These are phyloP conservation scores for Diphasiastrum complanatum DNA, from an alignment of 83 land plant species.

Conservation along the genomic window DNA sequence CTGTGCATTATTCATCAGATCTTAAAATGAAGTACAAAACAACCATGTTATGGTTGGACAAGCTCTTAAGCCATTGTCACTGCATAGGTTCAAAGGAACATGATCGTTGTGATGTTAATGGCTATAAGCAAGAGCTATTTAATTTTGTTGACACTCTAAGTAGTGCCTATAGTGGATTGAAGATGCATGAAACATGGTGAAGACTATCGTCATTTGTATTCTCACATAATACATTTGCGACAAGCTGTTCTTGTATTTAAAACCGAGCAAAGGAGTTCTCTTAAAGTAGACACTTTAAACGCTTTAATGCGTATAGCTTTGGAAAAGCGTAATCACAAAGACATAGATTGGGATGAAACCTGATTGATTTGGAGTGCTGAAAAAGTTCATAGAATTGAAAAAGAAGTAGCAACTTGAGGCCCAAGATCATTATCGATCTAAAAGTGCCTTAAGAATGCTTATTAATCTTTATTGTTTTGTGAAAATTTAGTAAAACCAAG, in stretches of 20 bases:
- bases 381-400: not conserved
- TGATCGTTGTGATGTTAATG: no score
- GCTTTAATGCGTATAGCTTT: not conserved
- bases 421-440: no score
- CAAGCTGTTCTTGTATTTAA: conserved; percentile 3
- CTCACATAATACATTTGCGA: not conserved
- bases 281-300: not conserved
- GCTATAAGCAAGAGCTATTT: no score
- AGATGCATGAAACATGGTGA: not conserved
- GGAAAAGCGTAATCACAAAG: not conserved
- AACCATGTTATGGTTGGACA: not conserved
- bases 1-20: not conserved
- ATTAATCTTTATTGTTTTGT: no score
- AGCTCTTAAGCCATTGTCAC: not conserved
- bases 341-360: not conserved
- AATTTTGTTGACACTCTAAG: no score
- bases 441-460: no score
- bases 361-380: not conserved
- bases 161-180: not conserved
- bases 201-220: not conserved
- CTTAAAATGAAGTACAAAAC: not conserved
- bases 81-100: no score
- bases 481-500: no score
- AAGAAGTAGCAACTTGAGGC: no score
- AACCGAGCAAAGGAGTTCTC: not conserved